Conservation (phyloP, 129 eudicot species). For the Cynara cardunculus region DNA sequence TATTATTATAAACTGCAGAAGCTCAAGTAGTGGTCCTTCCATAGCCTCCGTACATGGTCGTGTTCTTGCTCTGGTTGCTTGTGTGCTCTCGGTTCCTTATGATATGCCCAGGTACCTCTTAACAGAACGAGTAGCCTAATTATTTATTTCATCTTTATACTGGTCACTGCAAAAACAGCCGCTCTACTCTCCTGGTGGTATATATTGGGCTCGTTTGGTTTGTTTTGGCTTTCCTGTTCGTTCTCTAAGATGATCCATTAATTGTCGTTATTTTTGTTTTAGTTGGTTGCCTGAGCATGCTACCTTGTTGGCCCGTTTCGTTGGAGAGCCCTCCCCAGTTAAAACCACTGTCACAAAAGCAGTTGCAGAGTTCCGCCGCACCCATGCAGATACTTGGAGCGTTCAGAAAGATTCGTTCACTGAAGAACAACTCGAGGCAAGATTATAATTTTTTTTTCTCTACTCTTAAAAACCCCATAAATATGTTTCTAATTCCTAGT, state of each 20-base stretch:
- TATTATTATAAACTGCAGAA: conserved; percentile 36
- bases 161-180: background rate
- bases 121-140: background rate
- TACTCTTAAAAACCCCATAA: background rate
- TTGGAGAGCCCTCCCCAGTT: conserved; percentile 86
- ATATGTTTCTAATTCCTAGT: background rate
- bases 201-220: background rate
- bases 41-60: conserved; percentile 72
- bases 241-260: background rate
- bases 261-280: conserved; percentile 25
- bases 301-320: conserved; percentile 86
- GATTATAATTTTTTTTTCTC: background rate
- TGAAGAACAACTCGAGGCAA: conserved; percentile 98
- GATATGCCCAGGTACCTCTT: conserved; percentile 90
- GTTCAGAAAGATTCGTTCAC: conserved; percentile 88
- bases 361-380: conserved; percentile 95
- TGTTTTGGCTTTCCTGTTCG: background rate
- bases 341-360: conserved; percentile 98
- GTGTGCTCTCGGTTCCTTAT: conserved; percentile 89
- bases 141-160: background rate
- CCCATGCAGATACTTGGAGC: conserved; percentile 99
- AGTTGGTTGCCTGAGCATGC: conserved; percentile 99
- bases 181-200: background rate
- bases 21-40: conserved; percentile 47
- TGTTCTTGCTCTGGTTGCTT: conserved; percentile 92